Percentiles rank a stretch among this genome's conserved stretches.
These are phyloP conservation scores for Urochloa ruziziensis DNA, from an alignment of 176 grass and related monocot genomes.

Conservation along the genomic window DNA sequence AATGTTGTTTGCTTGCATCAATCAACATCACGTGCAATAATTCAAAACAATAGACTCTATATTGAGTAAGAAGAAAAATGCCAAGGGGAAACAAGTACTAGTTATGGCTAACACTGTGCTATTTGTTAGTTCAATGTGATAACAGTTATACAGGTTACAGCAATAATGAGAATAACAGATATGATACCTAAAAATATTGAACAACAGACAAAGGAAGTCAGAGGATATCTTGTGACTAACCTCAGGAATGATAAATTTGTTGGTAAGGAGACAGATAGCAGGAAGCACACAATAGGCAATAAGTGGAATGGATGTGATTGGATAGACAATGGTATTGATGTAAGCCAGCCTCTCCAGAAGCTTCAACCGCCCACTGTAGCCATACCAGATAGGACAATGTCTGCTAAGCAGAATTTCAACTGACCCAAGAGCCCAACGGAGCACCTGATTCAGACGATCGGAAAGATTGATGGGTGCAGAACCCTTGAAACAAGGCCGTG, in stretches of 20 bases:
- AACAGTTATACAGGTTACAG: neutral
- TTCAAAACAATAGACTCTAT: neutral
- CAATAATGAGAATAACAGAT: neutral
- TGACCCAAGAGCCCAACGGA: constrained; percentile 95
- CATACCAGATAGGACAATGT: constrained; percentile 99
- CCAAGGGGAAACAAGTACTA: neutral
- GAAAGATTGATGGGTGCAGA: constrained; percentile 98
- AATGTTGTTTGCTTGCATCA: neutral
- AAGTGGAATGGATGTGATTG: constrained; percentile 93
- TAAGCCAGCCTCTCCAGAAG: constrained; percentile 95
- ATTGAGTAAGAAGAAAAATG: neutral
- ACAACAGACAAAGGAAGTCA: neutral
- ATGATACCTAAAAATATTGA: neutral
- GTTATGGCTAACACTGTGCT: neutral
- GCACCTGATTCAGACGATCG: constrained; percentile 93
- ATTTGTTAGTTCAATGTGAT: neutral
- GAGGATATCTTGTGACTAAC: constrained; percentile 41
- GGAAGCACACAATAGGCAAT: constrained; percentile 94
- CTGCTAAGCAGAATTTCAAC: constrained; percentile 93
- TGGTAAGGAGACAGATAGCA: constrained; percentile 97
- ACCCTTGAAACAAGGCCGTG: constrained; percentile 84
- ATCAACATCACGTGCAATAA: neutral
- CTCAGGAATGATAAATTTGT: constrained; percentile 98
- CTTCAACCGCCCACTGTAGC: constrained; percentile 75
- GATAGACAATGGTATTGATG: constrained; percentile 98